phyloP scores from a whole-genome alignment of 768 basidiomycete genomes.

The Austroboletus festivus region DNA sequence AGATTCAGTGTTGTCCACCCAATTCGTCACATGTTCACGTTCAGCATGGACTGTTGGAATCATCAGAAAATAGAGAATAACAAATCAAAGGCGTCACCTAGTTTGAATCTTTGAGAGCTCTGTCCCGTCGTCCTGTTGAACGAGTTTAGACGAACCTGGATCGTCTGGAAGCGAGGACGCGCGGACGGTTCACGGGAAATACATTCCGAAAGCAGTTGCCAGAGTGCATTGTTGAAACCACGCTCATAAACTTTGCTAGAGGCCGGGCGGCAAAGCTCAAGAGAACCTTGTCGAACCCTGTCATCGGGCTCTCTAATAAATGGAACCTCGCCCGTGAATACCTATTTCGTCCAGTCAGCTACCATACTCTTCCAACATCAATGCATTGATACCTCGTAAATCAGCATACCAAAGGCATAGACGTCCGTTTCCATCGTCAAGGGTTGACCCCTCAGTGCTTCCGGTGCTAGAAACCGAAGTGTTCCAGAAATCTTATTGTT shows the following conservation, averaged over 20 bases:
- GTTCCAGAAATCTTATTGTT: constrained; percentile 23
- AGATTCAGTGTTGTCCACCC: no score
- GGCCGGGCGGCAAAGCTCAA: constrained; percentile 1
- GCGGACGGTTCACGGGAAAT: not conserved
- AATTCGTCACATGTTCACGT: not conserved
- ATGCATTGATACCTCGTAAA: constrained; percentile 21
- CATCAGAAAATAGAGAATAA: not conserved
- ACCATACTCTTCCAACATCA: not conserved
- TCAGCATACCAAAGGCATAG: constrained; percentile 33
- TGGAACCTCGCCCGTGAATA: constrained; percentile 7
- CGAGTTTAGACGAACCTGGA: not conserved
- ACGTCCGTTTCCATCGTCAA: constrained; percentile 24
- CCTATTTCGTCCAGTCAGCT: constrained; percentile 1
- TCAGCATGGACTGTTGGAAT: no score
- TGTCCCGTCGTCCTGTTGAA: not conserved
- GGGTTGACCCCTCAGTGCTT: constrained; percentile 16
- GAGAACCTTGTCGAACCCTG: not conserved
- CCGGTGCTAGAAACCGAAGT: constrained; percentile 32
- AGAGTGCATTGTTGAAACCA: constrained; percentile 7
- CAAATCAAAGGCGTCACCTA: not conserved
- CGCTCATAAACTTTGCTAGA: not conserved
- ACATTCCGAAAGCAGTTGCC: constrained; percentile 5
- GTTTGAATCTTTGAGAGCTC: not conserved
- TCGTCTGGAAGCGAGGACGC: constrained; percentile 5
- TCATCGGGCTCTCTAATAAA: constrained; percentile 2